Evolutionary conservation across 129 eudicot genomes (phyloP), one percentile per base, ranked within the genome.

Genomic region (Ambrosia artemisiifolia): DNA sequence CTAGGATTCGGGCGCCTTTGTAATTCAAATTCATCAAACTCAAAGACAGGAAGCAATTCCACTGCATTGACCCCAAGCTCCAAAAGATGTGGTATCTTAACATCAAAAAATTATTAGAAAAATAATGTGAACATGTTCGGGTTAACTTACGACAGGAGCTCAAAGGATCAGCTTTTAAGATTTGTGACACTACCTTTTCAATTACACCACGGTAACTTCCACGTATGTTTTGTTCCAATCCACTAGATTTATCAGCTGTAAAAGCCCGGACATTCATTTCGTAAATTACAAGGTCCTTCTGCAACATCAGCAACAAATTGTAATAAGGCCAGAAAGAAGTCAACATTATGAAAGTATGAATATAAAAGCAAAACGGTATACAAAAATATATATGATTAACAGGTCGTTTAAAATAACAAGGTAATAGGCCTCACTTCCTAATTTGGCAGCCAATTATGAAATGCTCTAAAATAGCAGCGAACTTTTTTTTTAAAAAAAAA

Each of bases 51-150:
- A 64, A 95, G 87, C 75, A 95, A 79, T 70, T 95, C 99, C 63
- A 95, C 93, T 47, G 99, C 99, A 84, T 95, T 95, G 54, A 95
- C 69, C 24, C 99, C 97, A 66, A 95, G 99, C 89, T 95, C 97
- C 68, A 90, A 48, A 73, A 95, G 96, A 80, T 95, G 96, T 73
- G 96, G 94, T 65, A 95, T 95, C 99, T 95, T 72, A 68, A 83
- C 65, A 72, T 18, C 63, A 70, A 78, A 61, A 74, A 49, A 51
- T 42, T 56, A 43, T 64, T 64, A 74, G 46, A 10, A 65, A 55
- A 38, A 55, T 35, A 34, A 73, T 72, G 46, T 38, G 35, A 64
- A 42, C n/a, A 50, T 8, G 17, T 38, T 43, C 36, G 40, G 40
- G 40, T 50, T 35, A 50, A 50, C 44, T 20, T 34, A 65, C 28